Base-by-base conservation (phyloP, 805 yeast species). In the Nakazawaea holstii region DNA sequence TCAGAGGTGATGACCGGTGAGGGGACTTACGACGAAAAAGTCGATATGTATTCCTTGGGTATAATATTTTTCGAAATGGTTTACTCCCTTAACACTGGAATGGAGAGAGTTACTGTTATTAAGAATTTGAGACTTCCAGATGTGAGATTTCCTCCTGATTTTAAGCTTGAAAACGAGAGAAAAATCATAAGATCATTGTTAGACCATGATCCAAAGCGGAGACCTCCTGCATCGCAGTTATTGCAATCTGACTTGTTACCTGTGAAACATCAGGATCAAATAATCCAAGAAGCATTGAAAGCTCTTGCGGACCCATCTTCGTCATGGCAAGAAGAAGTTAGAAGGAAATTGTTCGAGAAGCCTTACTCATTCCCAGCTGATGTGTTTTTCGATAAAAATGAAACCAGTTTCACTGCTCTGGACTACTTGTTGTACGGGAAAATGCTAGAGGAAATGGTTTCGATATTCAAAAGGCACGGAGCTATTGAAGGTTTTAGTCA, bases 31-130 rank as follows among this genome's bases (percentile, higher is more conserved):
- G 84, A 92, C 60, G 96, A 87, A 53, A 94, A 94, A 55, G 95
- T 94, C 35, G 99, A 94, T 62, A 84, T 94, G 86, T 94, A 90
- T 61, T 90, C 99, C 0, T 67, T 94, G 36, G 99, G 99, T 3
- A 80, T 94, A 32, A 94, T 94, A 1, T 89, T 94, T 59, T 94
- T 94, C 62, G 99, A 94, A 61, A 94, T 94, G 99, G 77, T 89
- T 28, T 89, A 82, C 60, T 73, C 83, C 1, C 73, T 92, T 56
- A 72, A 74, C n/a, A 94, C 99, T 0, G 91, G 89, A 1, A 94
- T 94, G 97, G 99, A 94, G 61, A 74, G 99, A 45, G 89, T 85
- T 9, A 73, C 75, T 41, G 87, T 81, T 7, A 66, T 94, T n/a
- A 76, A 80, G 50, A 70, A 76, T 24, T 64, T 92, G 46, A 70